Evolutionary conservation across 1,284 basidiomycete species (phyloP), one percentile per base, ranked within the genome.

Genomic region (Albatrellus sp.): DNA sequence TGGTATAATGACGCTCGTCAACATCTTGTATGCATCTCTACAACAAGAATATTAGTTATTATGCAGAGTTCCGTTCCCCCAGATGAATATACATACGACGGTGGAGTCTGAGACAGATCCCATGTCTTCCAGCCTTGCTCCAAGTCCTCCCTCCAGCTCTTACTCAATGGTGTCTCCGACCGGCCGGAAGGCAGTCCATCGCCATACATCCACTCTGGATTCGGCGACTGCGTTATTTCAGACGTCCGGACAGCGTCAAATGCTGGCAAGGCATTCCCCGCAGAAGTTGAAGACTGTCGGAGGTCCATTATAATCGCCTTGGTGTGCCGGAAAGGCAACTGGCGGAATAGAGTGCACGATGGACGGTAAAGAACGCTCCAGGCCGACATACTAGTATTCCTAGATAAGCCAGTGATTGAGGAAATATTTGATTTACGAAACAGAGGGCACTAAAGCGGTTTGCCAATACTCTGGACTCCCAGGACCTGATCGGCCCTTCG

Each of bases 1-100:
- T 14, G 82, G 83, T 36, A 76, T 60, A 40, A 83, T 71, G 1
- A 71, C 72, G 20, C 76, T 77, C 11, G 76, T 80, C 57, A 85
- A 60, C 51, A 85, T 55, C 43, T 67, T 63, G 56, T 77, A 73
- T 16, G 65, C 53, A 48, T 70, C 67, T 50, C 70, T 72, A 50
- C 37, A 41, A 47, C 52, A 43, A 48, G 47, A 51, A 19, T 49
- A 29, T 33, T 8, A 32, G 28, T 11, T 20, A n/a, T 30, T 14
- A 20, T 19, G 37, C n/a, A n/a, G n/a, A n/a, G 9, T 13, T 29
- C 10, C 19, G 14, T 43, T 30, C 5, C 3, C 13, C 12, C 37
- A 38, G 37, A 12, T 11, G 40, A 24, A 11, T 2, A 16, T 13
- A 16, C 58, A 47, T 52, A 63, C 67, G 56, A 55, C 13, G 60